A percentile compares a stretch with the other conserved stretches of the same genome.
Conservation (phyloP, 495 filamentous ascomycete genomes). For the Chlorociboria aeruginascens region DNA sequence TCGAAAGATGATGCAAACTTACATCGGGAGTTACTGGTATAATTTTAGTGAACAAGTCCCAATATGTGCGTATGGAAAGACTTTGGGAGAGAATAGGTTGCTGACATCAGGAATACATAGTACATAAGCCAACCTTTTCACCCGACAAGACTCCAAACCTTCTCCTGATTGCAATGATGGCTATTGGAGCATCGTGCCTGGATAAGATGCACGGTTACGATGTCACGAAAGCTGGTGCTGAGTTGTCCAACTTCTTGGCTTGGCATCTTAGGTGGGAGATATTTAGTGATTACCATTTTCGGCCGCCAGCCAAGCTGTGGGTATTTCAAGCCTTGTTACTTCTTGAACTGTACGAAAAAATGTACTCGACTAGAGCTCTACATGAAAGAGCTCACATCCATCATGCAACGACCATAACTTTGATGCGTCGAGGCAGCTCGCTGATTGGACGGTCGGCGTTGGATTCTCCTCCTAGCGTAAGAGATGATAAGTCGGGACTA, state of each 20-base stretch:
- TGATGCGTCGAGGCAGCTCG: constrained; percentile 89
- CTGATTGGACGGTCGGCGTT: constrained; percentile 80
- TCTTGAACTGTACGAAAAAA: constrained; percentile 92
- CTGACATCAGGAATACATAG: constrained; percentile 5
- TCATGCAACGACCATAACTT: constrained; percentile 86
- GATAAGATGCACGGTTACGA: constrained; percentile 67
- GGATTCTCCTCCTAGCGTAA: constrained; percentile 74
- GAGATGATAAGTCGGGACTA: constrained; percentile 48
- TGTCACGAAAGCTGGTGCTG: constrained; percentile 58
- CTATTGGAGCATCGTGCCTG: constrained; percentile 81
- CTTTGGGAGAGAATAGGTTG: not conserved
- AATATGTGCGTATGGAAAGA: constrained; percentile 33
- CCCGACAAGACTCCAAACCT: constrained; percentile 76
- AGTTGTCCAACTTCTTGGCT: constrained; percentile 75
- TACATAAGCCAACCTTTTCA: constrained; percentile 88
- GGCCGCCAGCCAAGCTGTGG: constrained; percentile 96
- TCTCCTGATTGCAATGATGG: constrained; percentile 85
- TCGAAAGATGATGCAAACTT: constrained; percentile 87
- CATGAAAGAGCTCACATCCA: constrained; percentile 97
- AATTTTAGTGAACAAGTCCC: constrained; percentile 93
- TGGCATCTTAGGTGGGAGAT: constrained; percentile 76
- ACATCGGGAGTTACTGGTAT: constrained; percentile 87
- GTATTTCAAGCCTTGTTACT: constrained; percentile 86
- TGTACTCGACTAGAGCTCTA: constrained; percentile 80
- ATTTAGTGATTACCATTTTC: constrained; percentile 81